phyloP scores from a whole-genome alignment of 257 asterid genomes.

The Solanum peruvianum region DNA sequence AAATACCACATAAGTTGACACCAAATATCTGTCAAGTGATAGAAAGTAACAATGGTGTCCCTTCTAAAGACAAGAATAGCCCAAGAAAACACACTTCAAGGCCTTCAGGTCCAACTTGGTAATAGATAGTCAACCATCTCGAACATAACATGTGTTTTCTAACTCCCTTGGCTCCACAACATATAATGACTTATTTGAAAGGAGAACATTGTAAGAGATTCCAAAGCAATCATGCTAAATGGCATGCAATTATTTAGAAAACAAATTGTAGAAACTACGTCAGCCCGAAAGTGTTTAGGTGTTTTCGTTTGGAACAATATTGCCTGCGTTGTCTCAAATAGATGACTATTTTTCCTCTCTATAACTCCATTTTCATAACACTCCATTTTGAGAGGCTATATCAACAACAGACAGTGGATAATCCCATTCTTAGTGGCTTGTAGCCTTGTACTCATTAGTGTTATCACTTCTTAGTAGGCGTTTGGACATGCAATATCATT shows the following conservation, averaged over 20 bases:
- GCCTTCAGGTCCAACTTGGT: background rate
- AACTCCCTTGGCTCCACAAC: background rate
- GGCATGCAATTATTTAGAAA: background rate
- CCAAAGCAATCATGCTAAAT: background rate
- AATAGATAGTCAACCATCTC: background rate
- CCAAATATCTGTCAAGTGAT: background rate
- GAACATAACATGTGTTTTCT: background rate
- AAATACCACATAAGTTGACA: background rate
- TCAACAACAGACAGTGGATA: background rate
- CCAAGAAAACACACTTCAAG: background rate
- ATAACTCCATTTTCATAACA: background rate
- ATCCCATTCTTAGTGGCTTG: background rate
- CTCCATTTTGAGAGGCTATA: background rate
- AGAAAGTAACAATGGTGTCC: background rate
- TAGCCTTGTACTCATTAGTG: background rate
- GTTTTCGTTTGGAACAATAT: background rate
- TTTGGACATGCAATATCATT: background rate
- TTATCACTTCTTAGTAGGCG: background rate
- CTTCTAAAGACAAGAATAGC: background rate
- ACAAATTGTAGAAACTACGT: background rate
- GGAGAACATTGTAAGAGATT: background rate
- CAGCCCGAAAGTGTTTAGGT: background rate
- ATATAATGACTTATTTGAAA: background rate
- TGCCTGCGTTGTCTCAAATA: background rate
- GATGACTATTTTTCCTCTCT: background rate